Conservation (phyloP, 345 rosid species). For the Cardamine occulta region DNA sequence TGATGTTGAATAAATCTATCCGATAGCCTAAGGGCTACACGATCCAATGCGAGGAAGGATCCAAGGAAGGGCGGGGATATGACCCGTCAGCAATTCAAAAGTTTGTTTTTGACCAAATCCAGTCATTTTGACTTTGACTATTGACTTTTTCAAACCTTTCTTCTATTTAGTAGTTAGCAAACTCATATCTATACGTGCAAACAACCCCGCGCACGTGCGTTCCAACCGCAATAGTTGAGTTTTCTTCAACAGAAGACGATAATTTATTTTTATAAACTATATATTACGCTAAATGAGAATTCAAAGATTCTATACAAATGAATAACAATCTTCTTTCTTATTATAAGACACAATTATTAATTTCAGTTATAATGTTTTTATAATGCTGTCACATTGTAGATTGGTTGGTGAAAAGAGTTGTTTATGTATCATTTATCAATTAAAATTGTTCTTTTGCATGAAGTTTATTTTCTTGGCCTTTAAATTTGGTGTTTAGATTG, state of each 20-base stretch:
- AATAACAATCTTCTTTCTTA: background rate
- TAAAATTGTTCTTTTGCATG: background rate
- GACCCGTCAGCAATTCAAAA: constrained; percentile 29
- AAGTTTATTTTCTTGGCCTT: background rate
- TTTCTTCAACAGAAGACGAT: constrained; percentile 29
- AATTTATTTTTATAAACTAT: no score
- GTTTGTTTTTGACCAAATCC: constrained; percentile 11
- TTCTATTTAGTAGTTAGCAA: background rate
- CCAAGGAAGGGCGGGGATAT: background rate
- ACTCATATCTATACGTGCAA: constrained; percentile 20
- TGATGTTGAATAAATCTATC: no score
- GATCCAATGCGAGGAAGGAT: constrained; percentile 18
- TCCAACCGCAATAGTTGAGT: constrained; percentile 44
- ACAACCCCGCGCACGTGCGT: constrained; percentile 42
- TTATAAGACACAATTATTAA: background rate
- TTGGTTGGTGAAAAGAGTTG: constrained; percentile 1
- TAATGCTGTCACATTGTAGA: background rate
- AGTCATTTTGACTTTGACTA: constrained; percentile 32
- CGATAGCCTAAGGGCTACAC: no score
- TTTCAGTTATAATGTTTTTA: background rate
- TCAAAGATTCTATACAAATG: constrained; percentile 2
- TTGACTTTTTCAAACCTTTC: constrained; percentile 35
- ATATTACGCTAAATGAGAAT: background rate
- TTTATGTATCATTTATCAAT: constrained; percentile 1
- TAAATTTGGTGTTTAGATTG: background rate